Evolutionary conservation across 2,329 filamentous ascomycete genomes (phyloP), one percentile per base, ranked within the genome.

Genomic region (Aspergillus cejpii): DNA sequence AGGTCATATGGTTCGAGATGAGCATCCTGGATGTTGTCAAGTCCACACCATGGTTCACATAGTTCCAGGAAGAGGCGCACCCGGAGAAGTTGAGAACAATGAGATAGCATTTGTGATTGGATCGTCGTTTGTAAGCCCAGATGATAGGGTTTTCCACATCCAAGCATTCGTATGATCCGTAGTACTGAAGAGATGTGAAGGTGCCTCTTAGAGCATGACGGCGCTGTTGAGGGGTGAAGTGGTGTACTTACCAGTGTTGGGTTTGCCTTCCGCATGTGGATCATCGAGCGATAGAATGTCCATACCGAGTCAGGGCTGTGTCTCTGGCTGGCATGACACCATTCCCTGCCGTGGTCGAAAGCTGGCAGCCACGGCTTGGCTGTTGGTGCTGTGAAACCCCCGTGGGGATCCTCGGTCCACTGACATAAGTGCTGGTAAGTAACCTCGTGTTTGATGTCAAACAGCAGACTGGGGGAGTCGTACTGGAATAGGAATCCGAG

Each of bases 281-380:
- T 66, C 45, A 80, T 70, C 0, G 60, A 61, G 43, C 75, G 73
- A 70, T 80, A 86, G 59, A 78, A 81, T 39, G 68, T 63, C 54
- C 79, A 74, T 15, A 81, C 73, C 10, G 74, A 78, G 10, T 48
- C 43, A 2, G 46, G 43, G 38, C 54, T 48, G 19, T 44, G 27
- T 15, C 45, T 44, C 31, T 62, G 58, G 5, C 66, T 53, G 1
- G 70, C 72, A 23, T 77, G 80, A 56, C 86, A 86, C 66, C 81
- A 71, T 21, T 70, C 61, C 2, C 59, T 57, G 58, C 78, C 79
- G 55, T 78, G 75, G 49, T 80, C 74, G 56, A 83, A 78, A 23
- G 78, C 74, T 15, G 74, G 71, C 74, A 85, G 84, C 83, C 83
- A 86, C 2, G 82, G 80, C 24, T 54, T 39, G n/a, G 39, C 45